These are phyloP conservation scores for Lachnellula hyalina DNA, from an alignment of 2,329 filamentous ascomycete genomes.

Conservation along the genomic window DNA sequence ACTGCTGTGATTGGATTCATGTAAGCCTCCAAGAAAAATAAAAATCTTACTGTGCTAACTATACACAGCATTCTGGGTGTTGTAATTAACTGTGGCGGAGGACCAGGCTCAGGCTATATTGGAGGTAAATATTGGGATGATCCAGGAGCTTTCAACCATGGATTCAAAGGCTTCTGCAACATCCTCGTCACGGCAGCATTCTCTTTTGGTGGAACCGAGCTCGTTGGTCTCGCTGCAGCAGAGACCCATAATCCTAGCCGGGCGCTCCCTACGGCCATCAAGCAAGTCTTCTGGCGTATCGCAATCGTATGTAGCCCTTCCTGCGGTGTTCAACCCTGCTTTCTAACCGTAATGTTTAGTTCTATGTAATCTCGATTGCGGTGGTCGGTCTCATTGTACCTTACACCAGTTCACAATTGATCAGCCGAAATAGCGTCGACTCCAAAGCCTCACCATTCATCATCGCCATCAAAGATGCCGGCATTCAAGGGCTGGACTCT, in stretches of 20 bases:
- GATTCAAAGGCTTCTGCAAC: conserved; percentile 74
- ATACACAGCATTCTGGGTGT: conserved; percentile 70
- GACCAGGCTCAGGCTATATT: conserved; percentile 69
- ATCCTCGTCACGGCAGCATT: conserved; percentile 75
- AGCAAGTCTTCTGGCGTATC: conserved; percentile 97
- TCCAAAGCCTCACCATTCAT: conserved; percentile 84
- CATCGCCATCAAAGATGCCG: conserved; percentile 81
- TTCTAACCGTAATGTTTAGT: conserved; percentile 51
- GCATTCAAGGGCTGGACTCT: conserved; percentile 74
- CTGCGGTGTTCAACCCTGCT: conserved; percentile 37
- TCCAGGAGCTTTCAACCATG: conserved; percentile 77
- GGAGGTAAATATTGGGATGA: conserved; percentile 71
- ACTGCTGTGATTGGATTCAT: conserved; percentile 85
- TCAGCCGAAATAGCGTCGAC: conserved; percentile 55
- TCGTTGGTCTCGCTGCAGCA: conserved; percentile 71
- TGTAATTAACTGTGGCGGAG: conserved; percentile 79
- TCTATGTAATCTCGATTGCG: conserved; percentile 79
- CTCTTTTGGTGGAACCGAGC: conserved; percentile 70
- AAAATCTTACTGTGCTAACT: conserved; percentile 9
- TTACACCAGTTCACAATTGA: conserved; percentile 59
- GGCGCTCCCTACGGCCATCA: conserved; percentile 78
- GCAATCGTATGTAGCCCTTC: conserved; percentile 49
- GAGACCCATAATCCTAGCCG: conserved; percentile 77
- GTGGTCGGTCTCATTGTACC: conserved; percentile 80
- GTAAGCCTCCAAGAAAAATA: conserved; percentile 40